Percentiles rank a stretch among this genome's conserved stretches.
These are phyloP conservation scores for Daldinia sp. DNA, from an alignment of 2,329 filamentous ascomycete genomes.

Conservation along the genomic window DNA sequence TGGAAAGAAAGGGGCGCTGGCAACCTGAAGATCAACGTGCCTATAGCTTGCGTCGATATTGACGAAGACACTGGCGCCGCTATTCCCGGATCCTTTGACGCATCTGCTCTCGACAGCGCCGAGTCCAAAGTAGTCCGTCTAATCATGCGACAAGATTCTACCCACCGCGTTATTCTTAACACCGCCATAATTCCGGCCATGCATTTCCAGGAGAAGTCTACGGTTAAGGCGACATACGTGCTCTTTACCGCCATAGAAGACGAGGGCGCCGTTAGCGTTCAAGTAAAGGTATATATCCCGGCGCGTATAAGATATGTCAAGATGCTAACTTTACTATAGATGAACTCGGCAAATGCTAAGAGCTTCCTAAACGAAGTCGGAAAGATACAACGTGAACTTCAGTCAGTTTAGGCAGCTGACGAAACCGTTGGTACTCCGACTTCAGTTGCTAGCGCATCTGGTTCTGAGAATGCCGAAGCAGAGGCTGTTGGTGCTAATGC, in stretches of 20 bases:
- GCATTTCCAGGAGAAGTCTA: slow-evolving; percentile 81
- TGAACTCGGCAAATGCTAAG: slow-evolving; percentile 67
- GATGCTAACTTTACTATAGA: slow-evolving; percentile 54
- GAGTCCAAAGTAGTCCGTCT: slow-evolving; percentile 74
- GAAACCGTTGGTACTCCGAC: slow-evolving; percentile 19
- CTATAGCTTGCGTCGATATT: slow-evolving; percentile 66
- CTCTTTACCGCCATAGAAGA: slow-evolving; percentile 74
- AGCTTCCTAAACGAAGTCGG: slow-evolving; percentile 63
- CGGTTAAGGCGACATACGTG: slow-evolving; percentile 77
- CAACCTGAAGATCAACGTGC: slow-evolving; percentile 85
- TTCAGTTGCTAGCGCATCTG: neutral
- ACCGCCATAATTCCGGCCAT: slow-evolving; percentile 82
- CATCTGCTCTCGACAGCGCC: slow-evolving; percentile 63
- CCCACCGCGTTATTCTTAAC: slow-evolving; percentile 87
- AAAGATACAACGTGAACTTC: slow-evolving; percentile 64
- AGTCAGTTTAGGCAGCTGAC: slow-evolving; percentile 50
- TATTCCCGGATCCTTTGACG: slow-evolving; percentile 68
- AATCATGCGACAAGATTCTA: slow-evolving; percentile 92
- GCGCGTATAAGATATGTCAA: neutral
- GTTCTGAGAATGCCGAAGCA: neutral
- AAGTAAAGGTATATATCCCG: slow-evolving; percentile 66
- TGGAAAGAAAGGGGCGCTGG: slow-evolving; percentile 94
- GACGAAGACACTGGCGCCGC: slow-evolving; percentile 62
- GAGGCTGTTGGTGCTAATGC: neutral
- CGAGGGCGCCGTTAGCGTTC: slow-evolving; percentile 67